Evolutionary conservation across 106 monocot genomes (phyloP), one percentile per base, ranked within the genome.

Genomic region (Dendrobium chrysotoxum): DNA sequence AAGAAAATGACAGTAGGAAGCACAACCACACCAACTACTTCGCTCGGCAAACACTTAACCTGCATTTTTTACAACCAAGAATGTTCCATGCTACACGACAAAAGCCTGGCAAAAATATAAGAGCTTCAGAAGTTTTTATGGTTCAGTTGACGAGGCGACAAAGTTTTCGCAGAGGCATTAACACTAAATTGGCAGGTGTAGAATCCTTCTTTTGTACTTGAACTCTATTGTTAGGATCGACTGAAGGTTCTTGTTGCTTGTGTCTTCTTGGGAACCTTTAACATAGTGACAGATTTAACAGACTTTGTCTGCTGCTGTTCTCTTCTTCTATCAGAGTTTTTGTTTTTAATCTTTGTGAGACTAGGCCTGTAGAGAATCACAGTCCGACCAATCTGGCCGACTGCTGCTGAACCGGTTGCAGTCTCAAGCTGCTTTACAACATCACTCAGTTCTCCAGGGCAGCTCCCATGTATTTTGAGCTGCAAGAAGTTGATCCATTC

Each of bases 361-460:
- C 99, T 95, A 17, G 95, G 95, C 76, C 91, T 80, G 83, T 99
- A 99, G 26, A 99, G 89, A 80, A 99, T 99, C 18, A 99, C 84
- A 10, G 92, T 83, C 28, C 95, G 89, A n/a, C 99, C 95, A 75
- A 99, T 95, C 74, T 90, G 88, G 72, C 79, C 73, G 71, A 99
- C 88, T 42, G 85, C 93, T 5, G 91, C 85, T 7, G 99, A 99
- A 66, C 95, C 95, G 57, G 99, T 95, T 40, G 93, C 64, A 44
- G 81, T 78, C 84, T 99, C 99, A 7, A 99, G 87, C 85, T 85
- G 86, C 65, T 84, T 80, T 75, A 99, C 86, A 17, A 85, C 88
- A 40, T 93, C 90, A 21, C 41, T 28, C 46, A 99, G 82, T 72
- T 99, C 95, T 11, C 81, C 89, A 6, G 99, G 91, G 72, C 99